Percentiles rank a stretch among this genome's conserved stretches.
Evolutionary conservation across 306 rosid species (phyloP).

Genomic region (Clitoria ternatea): DNA sequence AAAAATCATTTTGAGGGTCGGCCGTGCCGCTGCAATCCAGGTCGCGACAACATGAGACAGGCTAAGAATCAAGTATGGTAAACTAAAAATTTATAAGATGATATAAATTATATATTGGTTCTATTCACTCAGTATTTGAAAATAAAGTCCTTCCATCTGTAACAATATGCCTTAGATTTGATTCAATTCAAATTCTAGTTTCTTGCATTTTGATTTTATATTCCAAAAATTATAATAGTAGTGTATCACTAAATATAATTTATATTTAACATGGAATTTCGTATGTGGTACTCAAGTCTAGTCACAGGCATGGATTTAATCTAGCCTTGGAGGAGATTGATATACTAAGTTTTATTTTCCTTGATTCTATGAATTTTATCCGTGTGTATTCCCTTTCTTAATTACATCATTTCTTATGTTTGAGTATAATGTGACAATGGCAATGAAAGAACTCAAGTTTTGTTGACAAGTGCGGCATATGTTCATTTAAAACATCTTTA

Average conservation of each 20-base stretch:
- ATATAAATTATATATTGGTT: too few relatives aligned
- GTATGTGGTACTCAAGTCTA: not conserved
- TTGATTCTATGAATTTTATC: not conserved
- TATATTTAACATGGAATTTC: not conserved
- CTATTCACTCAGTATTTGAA: too few relatives aligned
- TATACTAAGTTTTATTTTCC: not conserved
- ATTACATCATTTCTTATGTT: not conserved
- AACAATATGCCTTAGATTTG: not conserved
- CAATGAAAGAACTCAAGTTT: slow-evolving; percentile 63
- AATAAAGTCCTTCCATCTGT: not conserved
- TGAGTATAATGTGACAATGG: slow-evolving; percentile 19
- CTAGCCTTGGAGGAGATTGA: slow-evolving; percentile 4
- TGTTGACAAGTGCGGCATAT: slow-evolving; percentile 72
- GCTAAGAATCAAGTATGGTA: too few relatives aligned
- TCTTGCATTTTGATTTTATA: not conserved
- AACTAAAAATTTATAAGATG: too few relatives aligned
- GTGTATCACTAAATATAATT: not conserved
- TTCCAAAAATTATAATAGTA: not conserved
- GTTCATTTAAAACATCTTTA: slow-evolving; percentile 71
- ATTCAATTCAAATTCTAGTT: not conserved
- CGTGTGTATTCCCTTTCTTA: not conserved
- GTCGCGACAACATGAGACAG: too few relatives aligned
- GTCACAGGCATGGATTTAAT: not conserved
- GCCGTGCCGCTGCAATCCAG: too few relatives aligned
- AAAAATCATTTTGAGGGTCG: too few relatives aligned